Evolutionary conservation across 139 green algal genomes (phyloP).

Genomic region (Closterium sp.): DNA sequence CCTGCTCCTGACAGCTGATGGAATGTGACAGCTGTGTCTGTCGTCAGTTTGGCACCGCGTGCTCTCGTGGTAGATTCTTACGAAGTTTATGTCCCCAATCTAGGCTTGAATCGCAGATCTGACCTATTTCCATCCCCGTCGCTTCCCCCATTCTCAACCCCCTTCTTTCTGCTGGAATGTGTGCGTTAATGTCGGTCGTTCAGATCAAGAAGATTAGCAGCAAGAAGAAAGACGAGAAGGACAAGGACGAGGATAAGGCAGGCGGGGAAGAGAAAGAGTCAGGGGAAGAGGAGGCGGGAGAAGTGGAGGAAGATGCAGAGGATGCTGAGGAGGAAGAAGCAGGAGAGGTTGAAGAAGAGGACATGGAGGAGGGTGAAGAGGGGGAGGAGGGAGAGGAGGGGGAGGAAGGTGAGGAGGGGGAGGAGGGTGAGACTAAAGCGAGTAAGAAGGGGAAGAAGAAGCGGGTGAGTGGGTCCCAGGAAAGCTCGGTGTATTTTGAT

Average conservation of each 20-base stretch:
- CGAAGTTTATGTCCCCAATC: too few relatives aligned
- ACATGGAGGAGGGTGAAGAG: background rate
- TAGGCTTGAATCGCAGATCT: too few relatives aligned
- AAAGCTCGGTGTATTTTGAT: background rate
- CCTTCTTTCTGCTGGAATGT: too few relatives aligned
- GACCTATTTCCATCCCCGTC: too few relatives aligned
- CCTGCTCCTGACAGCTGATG: too few relatives aligned
- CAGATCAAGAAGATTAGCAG: background rate
- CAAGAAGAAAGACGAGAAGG: conserved; percentile 1
- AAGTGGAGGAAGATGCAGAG: background rate
- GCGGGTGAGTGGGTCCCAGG: background rate
- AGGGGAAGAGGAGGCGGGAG: background rate
- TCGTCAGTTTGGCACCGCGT: too few relatives aligned
- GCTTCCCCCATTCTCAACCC: too few relatives aligned
- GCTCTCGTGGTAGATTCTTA: too few relatives aligned
- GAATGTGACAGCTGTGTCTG: too few relatives aligned
- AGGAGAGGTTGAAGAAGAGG: background rate
- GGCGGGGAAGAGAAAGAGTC: background rate
- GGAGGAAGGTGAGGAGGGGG: background rate
- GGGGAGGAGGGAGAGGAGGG: background rate
- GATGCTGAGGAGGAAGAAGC: background rate
- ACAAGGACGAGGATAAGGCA: background rate
- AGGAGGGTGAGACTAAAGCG: background rate
- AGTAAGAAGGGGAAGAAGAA: background rate
- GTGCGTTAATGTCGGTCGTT: background rate